Evolutionary conservation across 371 early-diverging fungal species (phyloP), one percentile per base, ranked within the genome.

Genomic region (Apophysomyces trapeziformis): DNA sequence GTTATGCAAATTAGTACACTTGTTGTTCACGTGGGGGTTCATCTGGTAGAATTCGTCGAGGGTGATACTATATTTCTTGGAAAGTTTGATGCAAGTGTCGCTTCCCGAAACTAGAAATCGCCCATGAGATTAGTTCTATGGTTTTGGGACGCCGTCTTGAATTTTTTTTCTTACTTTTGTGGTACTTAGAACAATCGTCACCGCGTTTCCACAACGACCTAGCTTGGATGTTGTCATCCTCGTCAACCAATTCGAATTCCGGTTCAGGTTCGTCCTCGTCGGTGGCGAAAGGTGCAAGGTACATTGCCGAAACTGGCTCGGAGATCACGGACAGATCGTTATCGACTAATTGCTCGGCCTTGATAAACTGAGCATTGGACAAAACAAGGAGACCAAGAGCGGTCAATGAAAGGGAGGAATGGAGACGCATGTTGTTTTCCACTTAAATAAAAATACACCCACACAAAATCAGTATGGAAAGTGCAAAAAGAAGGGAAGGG

Each of bases 1-100:
- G 67, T 66, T 68, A 58, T 75, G 71, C 57, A 81, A 60, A 60
- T 81, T 81, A 11, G 75, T 70, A 65, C 80, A 79, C 18, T 72
- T 54, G 61, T 58, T 56, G 63, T 81, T 81, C 64, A 81, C 63
- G 43, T 76, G 78, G 38, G 63, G 47, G 46, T 81, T 81, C 70
- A 73, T 66, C 38, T 65, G 58, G 41, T 69, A 66, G 54, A 81
- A 69, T 26, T 68, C 58, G 26, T 32, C 36, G 41, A 64, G 43
- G 35, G 68, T 58, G 32, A 81, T 68, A 32, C 69, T 65, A 37
- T 75, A 73, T 14, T 72, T 67, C n/a, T 76, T 68, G 45, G 71
- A 61, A 37, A 81, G 54, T 13, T 59, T 65, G 32, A 60, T 63
- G 44, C 82, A 81, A 43, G 73, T 73, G 56, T 81, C 82, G 41